Percentiles rank a stretch among this genome's conserved stretches.
phyloP scores from a whole-genome alignment of 176 grass and related monocot species.

The Eragrostis nindensis region DNA sequence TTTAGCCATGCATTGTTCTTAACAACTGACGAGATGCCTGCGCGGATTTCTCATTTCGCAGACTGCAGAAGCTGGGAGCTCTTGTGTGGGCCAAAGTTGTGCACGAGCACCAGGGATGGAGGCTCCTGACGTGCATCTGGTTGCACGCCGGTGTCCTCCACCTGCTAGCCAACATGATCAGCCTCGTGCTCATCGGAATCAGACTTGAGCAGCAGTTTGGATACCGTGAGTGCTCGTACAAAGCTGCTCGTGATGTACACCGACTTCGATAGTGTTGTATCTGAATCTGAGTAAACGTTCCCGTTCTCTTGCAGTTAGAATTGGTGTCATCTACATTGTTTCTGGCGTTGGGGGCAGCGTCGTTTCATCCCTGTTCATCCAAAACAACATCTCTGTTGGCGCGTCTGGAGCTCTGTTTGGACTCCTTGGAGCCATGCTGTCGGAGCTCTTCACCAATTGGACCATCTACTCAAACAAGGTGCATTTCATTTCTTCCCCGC shows the following conservation, averaged over 20 bases:
- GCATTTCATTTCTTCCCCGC: neutral
- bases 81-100: conserved; percentile 83
- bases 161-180: conserved; percentile 94
- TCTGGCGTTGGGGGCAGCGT: conserved; percentile 87
- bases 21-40: neutral
- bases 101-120: conserved; percentile 75
- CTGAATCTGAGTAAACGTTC: conserved; percentile 24
- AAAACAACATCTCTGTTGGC: conserved; percentile 86
- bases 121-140: conserved; percentile 86
- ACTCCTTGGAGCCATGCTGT: conserved; percentile 93
- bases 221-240: conserved; percentile 9
- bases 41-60: conserved; percentile 27
- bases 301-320: conserved; percentile 56
- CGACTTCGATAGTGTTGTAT: neutral
- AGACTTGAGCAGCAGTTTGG: conserved; percentile 96
- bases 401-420: conserved; percentile 92
- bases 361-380: conserved; percentile 80
- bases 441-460: conserved; percentile 96
- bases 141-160: conserved; percentile 92
- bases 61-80: conserved; percentile 85
- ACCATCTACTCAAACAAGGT: conserved; percentile 98
- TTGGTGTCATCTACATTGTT: conserved; percentile 74
- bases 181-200: conserved; percentile 84
- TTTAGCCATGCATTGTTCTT: neutral
- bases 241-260: neutral